Evolutionary conservation across 768 basidiomycete genomes (phyloP).

Genomic region (Mycena indigotica): DNA sequence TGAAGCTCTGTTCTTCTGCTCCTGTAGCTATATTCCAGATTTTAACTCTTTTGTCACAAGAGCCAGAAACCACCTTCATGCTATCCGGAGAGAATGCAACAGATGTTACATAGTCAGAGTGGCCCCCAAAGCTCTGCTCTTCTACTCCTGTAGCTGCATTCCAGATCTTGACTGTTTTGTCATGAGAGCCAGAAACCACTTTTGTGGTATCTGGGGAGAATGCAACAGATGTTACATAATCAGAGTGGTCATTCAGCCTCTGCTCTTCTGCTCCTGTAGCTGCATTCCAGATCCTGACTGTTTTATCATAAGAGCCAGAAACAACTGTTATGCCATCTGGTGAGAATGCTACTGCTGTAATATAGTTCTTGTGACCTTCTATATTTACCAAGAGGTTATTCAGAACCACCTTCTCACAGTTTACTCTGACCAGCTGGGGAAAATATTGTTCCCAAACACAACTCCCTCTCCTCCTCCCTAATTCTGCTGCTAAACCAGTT

Average conservation of each 20-base stretch:
- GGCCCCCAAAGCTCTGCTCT: background rate
- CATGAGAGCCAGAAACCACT: background rate
- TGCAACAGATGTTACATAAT: slow-evolving; percentile 9
- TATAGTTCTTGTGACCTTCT: no score
- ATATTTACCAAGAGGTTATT: no score
- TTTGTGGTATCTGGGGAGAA: slow-evolving; percentile 6
- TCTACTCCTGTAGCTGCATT: background rate
- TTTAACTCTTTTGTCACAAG: background rate
- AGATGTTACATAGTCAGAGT: background rate
- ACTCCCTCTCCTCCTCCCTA: no score
- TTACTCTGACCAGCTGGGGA: no score
- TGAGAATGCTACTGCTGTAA: slow-evolving; percentile 21
- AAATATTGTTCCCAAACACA: no score
- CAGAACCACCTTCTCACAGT: no score
- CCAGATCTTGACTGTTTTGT: background rate
- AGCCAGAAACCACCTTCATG: background rate
- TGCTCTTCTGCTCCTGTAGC: background rate
- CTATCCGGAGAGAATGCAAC: background rate
- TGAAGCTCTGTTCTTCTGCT: background rate
- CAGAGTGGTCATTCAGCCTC: slow-evolving; percentile 11
- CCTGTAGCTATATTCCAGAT: background rate
- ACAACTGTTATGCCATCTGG: slow-evolving; percentile 25
- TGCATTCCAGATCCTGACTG: slow-evolving; percentile 25
- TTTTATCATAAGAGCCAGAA: slow-evolving; percentile 22
- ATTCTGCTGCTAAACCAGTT: no score